Evolutionary conservation across 805 yeast genomes (phyloP), one percentile per base, ranked within the genome.

Genomic region (Candida maris): DNA sequence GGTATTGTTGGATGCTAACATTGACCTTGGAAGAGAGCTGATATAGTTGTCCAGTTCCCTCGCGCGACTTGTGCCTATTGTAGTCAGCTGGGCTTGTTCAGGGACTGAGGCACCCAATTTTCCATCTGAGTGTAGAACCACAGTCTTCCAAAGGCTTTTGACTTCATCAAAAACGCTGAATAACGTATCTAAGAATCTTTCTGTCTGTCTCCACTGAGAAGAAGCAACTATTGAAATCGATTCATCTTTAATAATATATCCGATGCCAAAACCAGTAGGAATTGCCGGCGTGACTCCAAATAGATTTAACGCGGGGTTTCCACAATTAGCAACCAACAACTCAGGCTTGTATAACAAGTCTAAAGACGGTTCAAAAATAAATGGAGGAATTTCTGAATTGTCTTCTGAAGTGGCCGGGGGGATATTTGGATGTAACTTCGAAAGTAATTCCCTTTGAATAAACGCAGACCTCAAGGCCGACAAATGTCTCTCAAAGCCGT

Each of bases 401-500:
- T 51, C 57, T n/a, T 16, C 28, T 10, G 45, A 18, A 14, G 46
- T 41, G n/a, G 58, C 60, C 4, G 39, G 45, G 4, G 70, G 68
- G 21, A 70, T 56, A 34, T 65, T 62, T 4, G 73, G 67, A 40
- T 74, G 70, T n/a, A 74, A 31, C 9, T 57, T 50, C 46, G 71
- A 70, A 43, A 79, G 61, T 8, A 61, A 46, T 5, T 72, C 74
- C 27, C 69, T 61, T 48, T 71, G 74, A 21, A 73, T 62, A 34
- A 73, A 77, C 2, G 75, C 68, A 23, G 80, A 77, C 30, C 76
- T 67, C 30, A 84, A 60, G 0, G 88, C 81, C 46, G 75, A 73
- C 46, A 81, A 65, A 59, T 84, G 91, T 44, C 86, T 71, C 53
- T 81, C 89, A 53, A 79, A 84, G 2, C 91, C 88, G 32, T 63